Percentiles rank a stretch among this genome's conserved stretches.
Conservation (phyloP, 75 land plant species). For the Picea sitchensis region DNA sequence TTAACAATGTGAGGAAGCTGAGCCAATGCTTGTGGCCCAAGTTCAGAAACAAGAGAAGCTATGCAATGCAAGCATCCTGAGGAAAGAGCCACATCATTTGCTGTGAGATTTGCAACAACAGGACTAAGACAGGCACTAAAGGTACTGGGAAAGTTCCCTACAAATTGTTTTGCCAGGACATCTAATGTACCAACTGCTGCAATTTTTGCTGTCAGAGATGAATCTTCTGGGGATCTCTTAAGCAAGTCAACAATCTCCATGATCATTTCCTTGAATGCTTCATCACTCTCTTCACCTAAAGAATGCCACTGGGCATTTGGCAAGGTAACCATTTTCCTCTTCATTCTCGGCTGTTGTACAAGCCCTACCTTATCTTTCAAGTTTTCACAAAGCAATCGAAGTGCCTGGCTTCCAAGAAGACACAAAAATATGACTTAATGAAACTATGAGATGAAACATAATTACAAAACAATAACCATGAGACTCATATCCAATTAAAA, state of each 20-base stretch:
- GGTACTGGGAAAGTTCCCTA: slow-evolving; percentile 14
- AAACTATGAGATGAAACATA: neutral
- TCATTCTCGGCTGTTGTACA: slow-evolving; percentile 14
- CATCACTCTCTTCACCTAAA: slow-evolving; percentile 23
- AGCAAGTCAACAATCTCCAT: slow-evolving; percentile 39
- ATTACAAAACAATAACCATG: neutral
- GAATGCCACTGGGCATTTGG: slow-evolving; percentile 7
- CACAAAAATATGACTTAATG: neutral
- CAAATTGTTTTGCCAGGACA: slow-evolving; percentile 34
- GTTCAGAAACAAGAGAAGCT: slow-evolving; percentile 44
- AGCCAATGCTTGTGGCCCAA: slow-evolving; percentile 66
- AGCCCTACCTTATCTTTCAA: slow-evolving; percentile 28
- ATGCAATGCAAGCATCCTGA: slow-evolving; percentile 47
- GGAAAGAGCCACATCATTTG: slow-evolving; percentile 22
- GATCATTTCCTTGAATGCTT: slow-evolving; percentile 41
- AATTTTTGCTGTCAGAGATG: slow-evolving; percentile 30
- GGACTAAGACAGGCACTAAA: slow-evolving; percentile 29
- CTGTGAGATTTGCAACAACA: slow-evolving; percentile 24
- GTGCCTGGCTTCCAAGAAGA: slow-evolving; percentile 38
- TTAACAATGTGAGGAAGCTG: slow-evolving; percentile 63
- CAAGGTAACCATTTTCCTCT: slow-evolving; percentile 11
- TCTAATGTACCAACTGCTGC: slow-evolving; percentile 65
- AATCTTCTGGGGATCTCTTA: slow-evolving; percentile 23
- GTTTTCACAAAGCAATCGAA: slow-evolving; percentile 42
- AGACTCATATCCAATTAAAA: neutral